Conservation (phyloP, 495 filamentous ascomycete species). For the Pseudoneurospora amorphoporcata region DNA sequence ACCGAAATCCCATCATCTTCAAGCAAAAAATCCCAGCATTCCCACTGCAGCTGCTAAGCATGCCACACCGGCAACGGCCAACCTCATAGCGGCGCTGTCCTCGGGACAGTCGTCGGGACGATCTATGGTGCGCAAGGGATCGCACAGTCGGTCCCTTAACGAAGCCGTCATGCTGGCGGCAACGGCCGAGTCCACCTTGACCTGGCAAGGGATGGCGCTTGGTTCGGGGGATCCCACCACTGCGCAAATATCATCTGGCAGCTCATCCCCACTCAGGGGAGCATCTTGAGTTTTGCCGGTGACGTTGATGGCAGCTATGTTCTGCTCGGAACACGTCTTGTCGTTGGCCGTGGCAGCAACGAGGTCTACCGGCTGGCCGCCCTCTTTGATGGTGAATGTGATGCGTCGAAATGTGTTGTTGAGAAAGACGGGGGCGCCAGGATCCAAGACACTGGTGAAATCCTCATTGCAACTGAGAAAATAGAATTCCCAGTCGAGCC, state of each 20-base stretch:
- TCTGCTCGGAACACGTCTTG: neutral
- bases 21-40: neutral
- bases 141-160: neutral
- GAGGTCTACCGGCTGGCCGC: slow-evolving; percentile 14
- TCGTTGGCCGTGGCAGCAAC: slow-evolving; percentile 16
- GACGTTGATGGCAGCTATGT: neutral
- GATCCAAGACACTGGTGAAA: neutral
- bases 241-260: neutral
- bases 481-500: slow-evolving; percentile 14
- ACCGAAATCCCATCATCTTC: neutral
- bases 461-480: slow-evolving; percentile 7
- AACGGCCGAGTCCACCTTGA: neutral
- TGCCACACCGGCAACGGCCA: neutral
- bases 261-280: neutral
- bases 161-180: slow-evolving; percentile 7
- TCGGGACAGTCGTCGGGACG: neutral
- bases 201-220: slow-evolving; percentile 2
- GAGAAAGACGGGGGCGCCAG: neutral
- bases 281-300: neutral
- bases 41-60: neutral
- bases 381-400: slow-evolving; percentile 14
- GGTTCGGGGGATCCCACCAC: neutral
- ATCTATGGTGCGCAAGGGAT: neutral
- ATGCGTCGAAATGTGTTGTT: neutral
- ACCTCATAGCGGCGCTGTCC: neutral